Evolutionary conservation across 2,329 filamentous ascomycete species (phyloP).

Genomic region (Ophiostoma pallidulum): DNA sequence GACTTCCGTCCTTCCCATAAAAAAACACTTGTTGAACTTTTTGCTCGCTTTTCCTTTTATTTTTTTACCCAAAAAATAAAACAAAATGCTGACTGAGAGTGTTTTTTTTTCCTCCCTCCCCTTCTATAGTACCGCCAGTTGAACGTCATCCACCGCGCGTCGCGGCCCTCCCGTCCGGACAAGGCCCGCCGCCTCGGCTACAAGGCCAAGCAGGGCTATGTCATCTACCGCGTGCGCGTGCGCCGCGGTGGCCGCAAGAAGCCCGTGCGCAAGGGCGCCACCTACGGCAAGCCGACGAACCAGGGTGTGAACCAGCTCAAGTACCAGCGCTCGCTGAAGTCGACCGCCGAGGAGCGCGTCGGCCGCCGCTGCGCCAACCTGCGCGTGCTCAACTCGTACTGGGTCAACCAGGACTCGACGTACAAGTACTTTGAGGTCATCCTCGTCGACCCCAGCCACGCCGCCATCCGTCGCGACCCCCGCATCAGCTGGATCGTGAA

Average conservation of each 20-base stretch:
- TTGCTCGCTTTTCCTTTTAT: constrained; percentile 10
- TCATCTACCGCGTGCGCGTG: constrained; percentile 98
- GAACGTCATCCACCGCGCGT: constrained; percentile 99
- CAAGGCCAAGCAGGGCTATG: constrained; percentile 99
- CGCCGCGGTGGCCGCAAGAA: constrained; percentile 98
- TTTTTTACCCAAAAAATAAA: background rate
- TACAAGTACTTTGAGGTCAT: constrained; percentile 99
- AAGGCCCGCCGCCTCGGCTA: constrained; percentile 99
- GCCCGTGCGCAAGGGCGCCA: constrained; percentile 94
- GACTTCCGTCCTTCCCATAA: constrained; percentile 31
- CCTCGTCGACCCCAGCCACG: constrained; percentile 99
- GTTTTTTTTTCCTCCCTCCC: constrained; percentile 94
- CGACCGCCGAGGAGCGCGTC: constrained; percentile 99
- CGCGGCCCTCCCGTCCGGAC: constrained; percentile 95
- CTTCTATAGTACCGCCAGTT: constrained; percentile 90
- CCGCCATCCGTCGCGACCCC: constrained; percentile 97
- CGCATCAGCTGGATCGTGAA: constrained; percentile 99
- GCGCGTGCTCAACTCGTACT: constrained; percentile 99
- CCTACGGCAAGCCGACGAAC: constrained; percentile 99
- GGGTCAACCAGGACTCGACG: constrained; percentile 99
- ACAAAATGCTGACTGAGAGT: constrained; percentile 68
- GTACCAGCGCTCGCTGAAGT: constrained; percentile 98
- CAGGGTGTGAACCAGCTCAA: constrained; percentile 99
- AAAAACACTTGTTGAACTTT: constrained; percentile 96
- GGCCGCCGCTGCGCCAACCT: constrained; percentile 98